A percentile compares a stretch with the other conserved stretches of the same genome.
Evolutionary conservation across 805 yeast genomes (phyloP).

Genomic region (Schizosaccharomyces octosporus): DNA sequence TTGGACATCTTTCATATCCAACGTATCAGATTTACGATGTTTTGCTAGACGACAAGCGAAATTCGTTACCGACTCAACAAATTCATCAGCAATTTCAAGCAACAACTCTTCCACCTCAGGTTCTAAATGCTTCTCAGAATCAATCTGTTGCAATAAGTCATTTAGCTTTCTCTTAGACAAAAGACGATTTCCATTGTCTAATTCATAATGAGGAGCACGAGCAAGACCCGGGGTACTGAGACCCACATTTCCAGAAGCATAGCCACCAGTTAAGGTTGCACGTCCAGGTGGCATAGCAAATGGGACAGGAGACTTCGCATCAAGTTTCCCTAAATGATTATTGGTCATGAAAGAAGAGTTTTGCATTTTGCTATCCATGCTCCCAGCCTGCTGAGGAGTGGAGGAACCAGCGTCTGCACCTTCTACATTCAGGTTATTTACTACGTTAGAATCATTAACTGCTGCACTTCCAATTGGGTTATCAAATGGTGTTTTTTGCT

Average conservation of each 20-base stretch:
- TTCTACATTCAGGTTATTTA: background rate
- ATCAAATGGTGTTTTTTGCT: background rate
- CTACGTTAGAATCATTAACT: background rate
- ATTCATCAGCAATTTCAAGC: slow-evolving; percentile 85
- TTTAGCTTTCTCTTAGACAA: slow-evolving; percentile 70
- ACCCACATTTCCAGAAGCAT: slow-evolving; percentile 44
- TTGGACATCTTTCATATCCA: slow-evolving; percentile 78
- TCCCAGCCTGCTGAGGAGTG: background rate
- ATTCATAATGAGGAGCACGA: slow-evolving; percentile 59
- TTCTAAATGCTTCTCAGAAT: slow-evolving; percentile 69
- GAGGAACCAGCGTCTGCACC: background rate
- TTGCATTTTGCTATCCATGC: background rate
- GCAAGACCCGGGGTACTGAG: slow-evolving; percentile 52
- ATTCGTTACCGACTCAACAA: slow-evolving; percentile 67
- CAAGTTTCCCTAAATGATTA: background rate
- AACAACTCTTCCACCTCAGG: slow-evolving; percentile 87
- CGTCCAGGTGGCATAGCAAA: slow-evolving; percentile 30
- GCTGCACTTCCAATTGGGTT: background rate
- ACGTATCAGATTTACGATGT: slow-evolving; percentile 66
- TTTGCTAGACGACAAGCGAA: slow-evolving; percentile 91
- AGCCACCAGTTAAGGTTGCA: slow-evolving; percentile 68
- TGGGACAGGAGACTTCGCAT: background rate
- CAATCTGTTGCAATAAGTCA: slow-evolving; percentile 54
- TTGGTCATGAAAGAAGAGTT: background rate
- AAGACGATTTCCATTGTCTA: slow-evolving; percentile 34